Base-by-base conservation (phyloP, 345 rosid genomes). In the Acer yangbiense region DNA sequence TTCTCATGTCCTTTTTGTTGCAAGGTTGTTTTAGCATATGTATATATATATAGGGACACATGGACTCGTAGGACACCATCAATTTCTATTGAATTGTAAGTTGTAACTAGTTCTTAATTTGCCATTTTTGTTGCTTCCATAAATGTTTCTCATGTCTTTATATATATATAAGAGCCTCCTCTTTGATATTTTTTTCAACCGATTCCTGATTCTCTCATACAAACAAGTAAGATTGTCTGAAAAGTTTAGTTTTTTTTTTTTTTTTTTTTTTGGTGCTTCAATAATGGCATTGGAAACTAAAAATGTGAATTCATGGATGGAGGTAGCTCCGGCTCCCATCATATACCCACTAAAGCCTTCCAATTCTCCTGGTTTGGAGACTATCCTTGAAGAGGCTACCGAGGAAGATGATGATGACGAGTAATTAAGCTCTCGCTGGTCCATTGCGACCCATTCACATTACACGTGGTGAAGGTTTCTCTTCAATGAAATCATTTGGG, bases 261-360 rank as follows among this genome's bases (percentile, higher is more conserved):
- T 43, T 43, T 41, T 41, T 7, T 43, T 43, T 43, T 7, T 2
- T 35, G 39, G 39, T 20, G 63, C 27, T 71, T 20, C 78, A 69
- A 83, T 84, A 35, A 35, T 35, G 88, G 81, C 81, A 0, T 75
- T 69, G 76, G 44, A 61, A 44, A 58, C 73, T 27, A 48, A 71
- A 61, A 68, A 64, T 23, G 65, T 75, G 68, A 3, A 13, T 25
- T 32, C 39, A 4, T 85, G 86, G 88, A 77, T 83, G 43, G 91
- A 79, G 74, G 89, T 81, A 6, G 91, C 89, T 65, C 91, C 91
- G 9, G 61, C 87, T 76, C 86, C 79, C 7, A 41, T 89, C 27
- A 82, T 86, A 17, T 65, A 9, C 73, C 93, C 85, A 2, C 11
- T 54, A 25, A 85, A 82, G 77, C 78, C 87, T 73, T 89, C 86